Evolutionary conservation across 257 asterid genomes (phyloP).

Genomic region (Lycium ferocissimum): DNA sequence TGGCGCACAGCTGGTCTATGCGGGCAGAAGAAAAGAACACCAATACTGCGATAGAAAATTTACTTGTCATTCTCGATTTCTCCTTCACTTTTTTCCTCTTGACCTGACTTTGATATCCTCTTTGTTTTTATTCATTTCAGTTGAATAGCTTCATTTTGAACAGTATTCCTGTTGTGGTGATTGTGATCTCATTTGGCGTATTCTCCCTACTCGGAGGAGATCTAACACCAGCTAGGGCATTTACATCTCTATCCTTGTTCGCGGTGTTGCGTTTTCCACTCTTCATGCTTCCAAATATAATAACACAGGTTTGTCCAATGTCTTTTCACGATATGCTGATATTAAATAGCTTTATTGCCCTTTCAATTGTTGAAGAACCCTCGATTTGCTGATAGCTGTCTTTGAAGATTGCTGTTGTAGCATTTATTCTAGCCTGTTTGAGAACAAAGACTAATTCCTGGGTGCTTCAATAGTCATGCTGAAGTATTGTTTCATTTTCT

Average conservation of each 20-base stretch:
- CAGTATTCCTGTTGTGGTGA: conserved; percentile 94
- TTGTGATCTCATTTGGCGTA: conserved; percentile 80
- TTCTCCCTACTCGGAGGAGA: conserved; percentile 92
- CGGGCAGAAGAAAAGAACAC: not conserved
- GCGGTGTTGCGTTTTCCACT: conserved; percentile 92
- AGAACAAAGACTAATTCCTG: conserved; percentile 8
- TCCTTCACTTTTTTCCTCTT: conserved; percentile 22
- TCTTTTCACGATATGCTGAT: not conserved
- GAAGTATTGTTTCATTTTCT: not conserved
- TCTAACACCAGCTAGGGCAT: conserved; percentile 96
- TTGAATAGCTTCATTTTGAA: conserved; percentile 78
- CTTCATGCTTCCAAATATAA: conserved; percentile 91
- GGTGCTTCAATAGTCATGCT: not conserved
- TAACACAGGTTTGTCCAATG: conserved; percentile 62
- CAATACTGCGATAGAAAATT: not conserved
- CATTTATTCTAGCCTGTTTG: conserved; percentile 8
- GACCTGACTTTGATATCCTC: conserved; percentile 23
- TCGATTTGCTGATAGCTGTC: not conserved
- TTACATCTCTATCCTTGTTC: conserved; percentile 88
- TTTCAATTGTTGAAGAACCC: not conserved
- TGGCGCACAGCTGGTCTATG: not conserved
- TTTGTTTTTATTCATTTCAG: conserved; percentile 55
- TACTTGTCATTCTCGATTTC: not conserved
- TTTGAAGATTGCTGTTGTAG: not conserved
- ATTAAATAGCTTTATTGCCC: not conserved